Evolutionary conservation across 176 grass and related monocot species (phyloP).

Genomic region (Aegilops sharonensis): DNA sequence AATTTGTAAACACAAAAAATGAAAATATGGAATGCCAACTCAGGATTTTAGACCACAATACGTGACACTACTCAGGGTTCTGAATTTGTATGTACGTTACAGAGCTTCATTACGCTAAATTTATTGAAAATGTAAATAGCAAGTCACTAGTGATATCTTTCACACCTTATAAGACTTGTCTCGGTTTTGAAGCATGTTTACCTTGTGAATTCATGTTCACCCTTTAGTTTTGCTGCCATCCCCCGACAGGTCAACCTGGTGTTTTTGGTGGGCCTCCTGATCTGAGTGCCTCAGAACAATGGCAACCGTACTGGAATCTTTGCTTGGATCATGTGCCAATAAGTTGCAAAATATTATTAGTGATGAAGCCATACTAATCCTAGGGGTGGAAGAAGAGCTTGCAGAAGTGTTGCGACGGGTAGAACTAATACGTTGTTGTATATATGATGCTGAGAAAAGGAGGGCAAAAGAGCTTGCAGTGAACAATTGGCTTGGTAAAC

Average conservation of each 20-base stretch:
- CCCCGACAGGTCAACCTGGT: no score
- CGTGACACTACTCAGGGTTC: not conserved
- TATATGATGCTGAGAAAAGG: slow-evolving; percentile 27
- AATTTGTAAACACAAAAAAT: not conserved
- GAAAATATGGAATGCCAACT: not conserved
- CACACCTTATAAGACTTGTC: no score
- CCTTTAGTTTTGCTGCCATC: no score
- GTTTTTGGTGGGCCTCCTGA: no score
- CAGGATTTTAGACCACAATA: not conserved
- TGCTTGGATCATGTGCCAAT: not conserved
- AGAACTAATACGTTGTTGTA: slow-evolving; percentile 9
- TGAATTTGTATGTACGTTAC: not conserved
- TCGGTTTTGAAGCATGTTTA: no score
- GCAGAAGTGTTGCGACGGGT: not conserved
- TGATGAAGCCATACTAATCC: slow-evolving; percentile 6
- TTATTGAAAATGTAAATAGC: not conserved
- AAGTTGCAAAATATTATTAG: slow-evolving; percentile 1
- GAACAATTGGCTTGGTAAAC: slow-evolving; percentile 33
- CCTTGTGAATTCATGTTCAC: no score
- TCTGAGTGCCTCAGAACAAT: not conserved
- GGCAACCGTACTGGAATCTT: slow-evolving; percentile 21
- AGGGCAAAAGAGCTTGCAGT: not conserved
- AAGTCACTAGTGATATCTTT: not conserved
- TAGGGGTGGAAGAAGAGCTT: slow-evolving; percentile 28
- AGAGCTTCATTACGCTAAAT: not conserved